Evolutionary conservation across 1,284 basidiomycete species (phyloP).

Genomic region (Trichosporon sp.): DNA sequence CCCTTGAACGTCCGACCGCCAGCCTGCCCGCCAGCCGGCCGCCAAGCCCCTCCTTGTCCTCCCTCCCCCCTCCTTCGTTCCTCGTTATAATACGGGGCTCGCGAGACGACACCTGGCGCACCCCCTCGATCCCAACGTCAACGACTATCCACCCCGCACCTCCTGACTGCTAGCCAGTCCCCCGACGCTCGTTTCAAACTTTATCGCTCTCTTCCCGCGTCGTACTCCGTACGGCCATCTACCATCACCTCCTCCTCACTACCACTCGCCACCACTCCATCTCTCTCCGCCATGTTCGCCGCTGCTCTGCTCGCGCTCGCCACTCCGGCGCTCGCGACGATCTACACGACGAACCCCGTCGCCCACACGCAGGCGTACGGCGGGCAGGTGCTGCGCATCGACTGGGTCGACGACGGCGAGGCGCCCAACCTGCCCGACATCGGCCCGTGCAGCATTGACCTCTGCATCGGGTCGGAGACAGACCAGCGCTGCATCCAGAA

Average conservation of each 20-base stretch:
- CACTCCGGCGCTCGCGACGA: constrained; percentile 37
- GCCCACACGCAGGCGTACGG: constrained; percentile 56
- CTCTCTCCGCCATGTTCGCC: constrained; percentile 39
- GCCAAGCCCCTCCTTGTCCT: neutral
- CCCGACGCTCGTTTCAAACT: constrained; percentile 1
- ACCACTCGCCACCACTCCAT: neutral
- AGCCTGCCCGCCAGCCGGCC: neutral
- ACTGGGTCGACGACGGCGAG: constrained; percentile 63
- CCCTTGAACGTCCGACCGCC: neutral
- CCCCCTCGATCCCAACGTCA: neutral
- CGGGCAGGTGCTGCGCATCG: constrained; percentile 59
- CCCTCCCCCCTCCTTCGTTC: neutral
- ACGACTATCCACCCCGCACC: neutral
- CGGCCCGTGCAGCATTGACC: constrained; percentile 60
- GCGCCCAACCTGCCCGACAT: constrained; percentile 59
- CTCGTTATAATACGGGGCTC: neutral
- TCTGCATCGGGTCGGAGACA: constrained; percentile 56
- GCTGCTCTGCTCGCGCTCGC: constrained; percentile 52
- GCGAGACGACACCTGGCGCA: neutral
- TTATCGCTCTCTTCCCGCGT: neutral
- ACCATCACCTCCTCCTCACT: neutral
- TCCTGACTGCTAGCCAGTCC: neutral
- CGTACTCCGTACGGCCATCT: neutral
- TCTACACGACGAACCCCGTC: constrained; percentile 51
- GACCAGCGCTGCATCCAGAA: constrained; percentile 61